Percentiles rank a stretch among this genome's conserved stretches.
These are phyloP conservation scores for Tolypocladium sp. DNA, from an alignment of 2,329 filamentous ascomycete species.

Conservation along the genomic window DNA sequence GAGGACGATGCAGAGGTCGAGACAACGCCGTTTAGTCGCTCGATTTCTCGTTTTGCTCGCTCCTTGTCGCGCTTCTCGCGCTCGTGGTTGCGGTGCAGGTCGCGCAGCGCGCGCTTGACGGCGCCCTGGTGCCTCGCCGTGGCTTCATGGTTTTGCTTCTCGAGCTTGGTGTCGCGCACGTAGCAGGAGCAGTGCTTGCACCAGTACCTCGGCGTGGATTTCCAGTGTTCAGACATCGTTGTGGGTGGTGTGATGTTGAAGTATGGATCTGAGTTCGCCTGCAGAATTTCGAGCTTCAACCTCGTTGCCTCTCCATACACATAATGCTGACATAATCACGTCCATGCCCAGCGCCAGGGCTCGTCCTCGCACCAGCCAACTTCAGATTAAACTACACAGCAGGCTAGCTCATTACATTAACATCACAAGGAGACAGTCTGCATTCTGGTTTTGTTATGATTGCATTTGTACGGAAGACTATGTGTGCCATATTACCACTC, in stretches of 20 bases:
- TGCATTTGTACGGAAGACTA: constrained; percentile 1
- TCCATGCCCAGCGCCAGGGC: background rate
- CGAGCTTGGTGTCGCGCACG: constrained; percentile 86
- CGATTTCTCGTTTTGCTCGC: constrained; percentile 73
- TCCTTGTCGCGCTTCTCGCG: constrained; percentile 74
- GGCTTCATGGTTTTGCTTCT: constrained; percentile 80
- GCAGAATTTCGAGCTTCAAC: background rate
- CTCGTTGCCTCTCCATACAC: too few relatives aligned
- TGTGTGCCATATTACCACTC: background rate
- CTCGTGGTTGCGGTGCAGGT: constrained; percentile 79
- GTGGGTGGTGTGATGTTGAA: background rate
- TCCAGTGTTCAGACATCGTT: constrained; percentile 89
- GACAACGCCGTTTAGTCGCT: constrained; percentile 72
- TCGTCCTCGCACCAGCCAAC: background rate
- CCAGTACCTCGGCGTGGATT: constrained; percentile 95
- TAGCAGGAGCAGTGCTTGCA: constrained; percentile 93
- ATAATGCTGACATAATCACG: too few relatives aligned
- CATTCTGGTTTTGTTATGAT: background rate
- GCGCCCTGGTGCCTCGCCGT: constrained; percentile 76
- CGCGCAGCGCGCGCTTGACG: constrained; percentile 81
- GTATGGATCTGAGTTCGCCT: too few relatives aligned
- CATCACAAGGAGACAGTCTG: too few relatives aligned
- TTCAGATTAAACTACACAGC: background rate
- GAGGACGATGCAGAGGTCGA: constrained; percentile 23
- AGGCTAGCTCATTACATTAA: too few relatives aligned